Evolutionary conservation across 208 protist genomes (phyloP).

Genomic region (Histomonas meleagridis): DNA sequence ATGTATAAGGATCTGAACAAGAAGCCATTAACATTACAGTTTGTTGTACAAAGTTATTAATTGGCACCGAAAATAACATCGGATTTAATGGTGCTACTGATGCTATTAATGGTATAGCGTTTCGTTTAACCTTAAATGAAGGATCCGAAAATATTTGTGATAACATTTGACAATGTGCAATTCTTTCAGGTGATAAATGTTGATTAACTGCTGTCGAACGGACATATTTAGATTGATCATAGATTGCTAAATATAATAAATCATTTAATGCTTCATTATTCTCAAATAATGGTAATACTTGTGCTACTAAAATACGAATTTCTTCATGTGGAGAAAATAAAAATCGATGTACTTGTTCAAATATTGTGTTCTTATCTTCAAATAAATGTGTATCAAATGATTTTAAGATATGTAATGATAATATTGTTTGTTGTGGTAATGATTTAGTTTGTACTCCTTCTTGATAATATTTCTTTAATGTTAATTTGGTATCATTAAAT

Average conservation of each 20-base stretch:
- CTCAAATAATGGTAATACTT: neutral
- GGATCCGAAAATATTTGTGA: constrained; percentile 20
- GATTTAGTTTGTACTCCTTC: neutral
- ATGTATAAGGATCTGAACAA: neutral
- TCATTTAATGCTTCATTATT: neutral
- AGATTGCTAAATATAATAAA: neutral
- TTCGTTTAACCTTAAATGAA: neutral
- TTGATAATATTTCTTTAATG: neutral
- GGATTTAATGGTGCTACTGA: neutral
- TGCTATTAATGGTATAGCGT: constrained; percentile 9
- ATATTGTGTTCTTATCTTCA: neutral
- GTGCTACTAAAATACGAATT: neutral
- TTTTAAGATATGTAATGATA: neutral
- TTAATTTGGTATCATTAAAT: neutral
- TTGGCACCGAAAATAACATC: constrained; percentile 1
- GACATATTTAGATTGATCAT: neutral
- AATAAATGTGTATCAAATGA: neutral
- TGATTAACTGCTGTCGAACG: neutral
- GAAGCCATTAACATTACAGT: neutral
- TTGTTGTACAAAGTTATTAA: neutral
- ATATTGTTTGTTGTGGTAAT: neutral
- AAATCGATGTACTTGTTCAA: neutral
- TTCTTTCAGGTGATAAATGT: neutral
- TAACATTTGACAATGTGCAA: neutral
- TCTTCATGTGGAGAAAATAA: neutral